Percentiles rank a stretch among this genome's conserved stretches.
Evolutionary conservation across 371 early-diverging fungal species (phyloP).

Genomic region (Mucor racemosus): DNA sequence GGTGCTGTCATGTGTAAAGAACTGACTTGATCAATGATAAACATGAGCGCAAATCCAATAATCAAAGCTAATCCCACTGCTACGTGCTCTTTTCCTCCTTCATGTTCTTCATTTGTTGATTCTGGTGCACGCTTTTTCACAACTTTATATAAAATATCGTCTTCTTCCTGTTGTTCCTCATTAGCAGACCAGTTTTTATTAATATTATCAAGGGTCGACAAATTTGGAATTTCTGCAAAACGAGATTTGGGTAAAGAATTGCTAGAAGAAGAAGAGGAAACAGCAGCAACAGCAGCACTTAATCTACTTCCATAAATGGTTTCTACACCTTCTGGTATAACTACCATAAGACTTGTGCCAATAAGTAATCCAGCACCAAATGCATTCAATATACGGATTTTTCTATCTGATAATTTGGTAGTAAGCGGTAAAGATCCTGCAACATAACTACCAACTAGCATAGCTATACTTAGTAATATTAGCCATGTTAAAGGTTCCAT

Average conservation of each 20-base stretch:
- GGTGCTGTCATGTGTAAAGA: slow-evolving; percentile 57
- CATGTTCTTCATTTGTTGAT: neutral
- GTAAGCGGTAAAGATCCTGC: slow-evolving; percentile 88
- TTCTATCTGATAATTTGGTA: slow-evolving; percentile 75
- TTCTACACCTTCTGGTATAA: slow-evolving; percentile 94
- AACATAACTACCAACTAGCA: slow-evolving; percentile 86
- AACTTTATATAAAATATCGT: neutral
- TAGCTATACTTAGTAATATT: slow-evolving; percentile 75
- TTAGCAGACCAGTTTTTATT: neutral
- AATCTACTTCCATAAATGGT: slow-evolving; percentile 62
- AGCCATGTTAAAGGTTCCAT: slow-evolving; percentile 74
- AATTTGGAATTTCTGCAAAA: neutral
- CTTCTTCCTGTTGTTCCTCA: neutral
- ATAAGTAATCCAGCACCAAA: slow-evolving; percentile 91
- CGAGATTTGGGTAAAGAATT: neutral
- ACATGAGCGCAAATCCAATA: slow-evolving; percentile 91
- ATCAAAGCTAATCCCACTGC: slow-evolving; percentile 82
- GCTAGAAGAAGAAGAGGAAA: neutral
- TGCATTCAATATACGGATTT: slow-evolving; percentile 78
- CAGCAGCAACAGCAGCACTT: too few species aligned
- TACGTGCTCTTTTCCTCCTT: slow-evolving; percentile 41
- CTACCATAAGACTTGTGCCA: slow-evolving; percentile 88
- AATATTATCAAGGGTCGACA: slow-evolving; percentile 16
- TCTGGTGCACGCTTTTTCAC: neutral
- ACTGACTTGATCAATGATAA: slow-evolving; percentile 79